A percentile compares a stretch with the other conserved stretches of the same genome.
phyloP scores from a whole-genome alignment of 2,329 filamentous ascomycete species.

The Daldinia sp. region DNA sequence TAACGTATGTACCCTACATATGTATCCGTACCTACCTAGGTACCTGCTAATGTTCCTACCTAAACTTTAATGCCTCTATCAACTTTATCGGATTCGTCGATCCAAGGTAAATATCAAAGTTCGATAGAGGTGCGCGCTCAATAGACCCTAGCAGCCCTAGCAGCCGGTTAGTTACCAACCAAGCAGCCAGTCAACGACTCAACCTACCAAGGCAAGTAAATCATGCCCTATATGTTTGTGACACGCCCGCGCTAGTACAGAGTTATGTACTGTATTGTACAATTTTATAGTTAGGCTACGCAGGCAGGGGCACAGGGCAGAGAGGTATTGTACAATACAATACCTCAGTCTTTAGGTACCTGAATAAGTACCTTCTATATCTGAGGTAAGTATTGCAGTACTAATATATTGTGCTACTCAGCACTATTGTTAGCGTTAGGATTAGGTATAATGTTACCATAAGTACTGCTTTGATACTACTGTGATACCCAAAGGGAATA shows the following conservation, averaged over 20 bases:
- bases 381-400: background rate
- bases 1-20: background rate
- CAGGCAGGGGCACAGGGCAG: background rate
- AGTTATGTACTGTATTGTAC: background rate
- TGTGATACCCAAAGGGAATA: background rate
- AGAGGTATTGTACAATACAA: too few relatives aligned
- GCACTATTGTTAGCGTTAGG: background rate
- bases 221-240: conserved; percentile 19
- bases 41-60: background rate
- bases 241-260: conserved; percentile 13
- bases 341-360: background rate
- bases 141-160: conserved; percentile 25
- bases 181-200: conserved; percentile 6
- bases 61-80: background rate
- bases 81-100: background rate
- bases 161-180: conserved; percentile 1
- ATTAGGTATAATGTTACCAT: conserved; percentile 4
- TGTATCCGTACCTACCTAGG: too few relatives aligned
- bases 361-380: conserved; percentile 10
- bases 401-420: background rate
- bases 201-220: too few relatives aligned
- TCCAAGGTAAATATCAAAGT: conserved; percentile 8
- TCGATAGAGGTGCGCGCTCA: conserved; percentile 15
- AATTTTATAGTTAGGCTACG: background rate
- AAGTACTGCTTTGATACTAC: too few relatives aligned